Evolutionary conservation across 2,329 filamentous ascomycete genomes (phyloP), one percentile per base, ranked within the genome.

Genomic region (Chaetomiaceae sp.): DNA sequence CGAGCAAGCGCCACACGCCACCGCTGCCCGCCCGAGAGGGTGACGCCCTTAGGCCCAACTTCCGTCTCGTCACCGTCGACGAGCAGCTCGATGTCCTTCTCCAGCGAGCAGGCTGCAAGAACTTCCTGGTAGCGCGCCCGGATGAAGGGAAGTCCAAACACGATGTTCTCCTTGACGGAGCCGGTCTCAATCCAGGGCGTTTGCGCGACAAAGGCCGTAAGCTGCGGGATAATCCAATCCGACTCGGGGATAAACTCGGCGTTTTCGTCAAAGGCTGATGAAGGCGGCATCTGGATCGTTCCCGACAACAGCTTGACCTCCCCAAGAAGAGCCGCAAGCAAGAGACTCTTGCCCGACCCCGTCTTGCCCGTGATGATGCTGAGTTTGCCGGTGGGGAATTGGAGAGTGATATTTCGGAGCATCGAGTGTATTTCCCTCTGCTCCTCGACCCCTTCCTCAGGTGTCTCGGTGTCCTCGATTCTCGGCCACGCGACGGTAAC

Each of bases 161-260:
- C 44, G 30, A 74, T 70, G 49, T 74, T 74, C 17, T 73, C 65
- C 7, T 58, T 60, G 10, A 74, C 56, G 0, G 69, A 69, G 5
- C 67, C 67, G 24, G 69, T 70, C 48, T 73, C 69, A 12, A 74
- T 60, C 71, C 71, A 74, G 0, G 72, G 66, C 1, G 64, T 67
- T 50, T 75, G 72, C 9, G 70, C 68, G 5, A 72, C 70, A 52
- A 71, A 72, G 0, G 69, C 66, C 6, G 68, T 66, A 19, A 68
- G 57, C 11, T 60, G 54, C 0, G 66, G 63, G 19, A 69, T 47
- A n/a, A 66, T 58, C 65, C 65, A 67, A 7, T 60, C 54, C 2
- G 45, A 42, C 29, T 45, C 56, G 2, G 53, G 43, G 10, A 63
- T 57, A n/a, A 49, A 45, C 6, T 53, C 49, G 26, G 58, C 56